These are phyloP conservation scores for Ustilago bromivora DNA, from an alignment of 1,284 basidiomycete genomes.

Conservation along the genomic window DNA sequence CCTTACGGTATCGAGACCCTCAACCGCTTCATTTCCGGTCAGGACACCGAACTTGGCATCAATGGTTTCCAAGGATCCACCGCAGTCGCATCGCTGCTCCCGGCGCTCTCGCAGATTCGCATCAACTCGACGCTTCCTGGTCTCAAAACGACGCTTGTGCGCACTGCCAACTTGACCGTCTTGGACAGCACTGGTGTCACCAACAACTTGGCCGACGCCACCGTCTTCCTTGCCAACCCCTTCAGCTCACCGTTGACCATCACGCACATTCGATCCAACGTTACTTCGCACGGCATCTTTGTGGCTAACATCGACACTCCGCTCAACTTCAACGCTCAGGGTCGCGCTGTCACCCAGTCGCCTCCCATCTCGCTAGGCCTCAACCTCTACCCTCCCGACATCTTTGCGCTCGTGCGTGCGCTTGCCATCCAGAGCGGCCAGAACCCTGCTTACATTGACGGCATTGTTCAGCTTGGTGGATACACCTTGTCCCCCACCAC, in stretches of 20 bases:
- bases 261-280: constrained; percentile 76
- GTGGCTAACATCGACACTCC: constrained; percentile 77
- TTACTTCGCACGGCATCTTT: constrained; percentile 76
- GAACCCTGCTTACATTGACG: constrained; percentile 77
- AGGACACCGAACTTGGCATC: constrained; percentile 65
- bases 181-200: constrained; percentile 77
- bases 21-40: constrained; percentile 77
- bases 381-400: constrained; percentile 79
- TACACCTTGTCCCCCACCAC: constrained; percentile 74
- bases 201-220: constrained; percentile 78
- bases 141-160: constrained; percentile 75
- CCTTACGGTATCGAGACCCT: constrained; percentile 77
- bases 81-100: constrained; percentile 74
- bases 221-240: constrained; percentile 78
- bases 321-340: constrained; percentile 74
- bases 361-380: constrained; percentile 76
- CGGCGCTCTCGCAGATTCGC: constrained; percentile 77
- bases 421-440: constrained; percentile 78
- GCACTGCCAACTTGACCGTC: constrained; percentile 75
- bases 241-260: constrained; percentile 77
- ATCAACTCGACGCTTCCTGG: constrained; percentile 77
- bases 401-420: constrained; percentile 79
- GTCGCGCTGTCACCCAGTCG: constrained; percentile 75
- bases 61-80: constrained; percentile 77
- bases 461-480: constrained; percentile 78